Evolutionary conservation across 1,284 basidiomycete species (phyloP).

Genomic region (Tylopilus orsonianus): DNA sequence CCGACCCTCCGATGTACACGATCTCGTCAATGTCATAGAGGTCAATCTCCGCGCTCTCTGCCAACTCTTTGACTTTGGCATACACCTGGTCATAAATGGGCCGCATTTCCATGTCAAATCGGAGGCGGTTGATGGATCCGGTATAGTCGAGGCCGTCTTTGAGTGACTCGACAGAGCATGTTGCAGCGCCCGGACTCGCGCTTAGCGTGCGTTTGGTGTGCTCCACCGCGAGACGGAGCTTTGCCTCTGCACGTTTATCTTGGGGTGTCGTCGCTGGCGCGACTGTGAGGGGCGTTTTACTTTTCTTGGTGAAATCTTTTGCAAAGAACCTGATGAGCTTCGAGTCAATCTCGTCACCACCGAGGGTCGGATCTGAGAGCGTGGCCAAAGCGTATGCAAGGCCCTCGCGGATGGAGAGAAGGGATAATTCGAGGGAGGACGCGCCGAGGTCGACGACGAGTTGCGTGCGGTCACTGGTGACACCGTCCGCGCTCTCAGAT

Average conservation of each 20-base stretch:
- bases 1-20: constrained; percentile 87
- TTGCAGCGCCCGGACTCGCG: constrained; percentile 85
- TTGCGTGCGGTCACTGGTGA: constrained; percentile 59
- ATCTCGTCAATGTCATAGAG: constrained; percentile 86
- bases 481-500: constrained; percentile 45
- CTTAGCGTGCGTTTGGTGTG: constrained; percentile 93
- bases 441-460: constrained; percentile 73
- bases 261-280: constrained; percentile 55
- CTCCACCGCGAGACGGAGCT: constrained; percentile 90
- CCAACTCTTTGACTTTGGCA: constrained; percentile 60
- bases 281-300: constrained; percentile 73
- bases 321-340: constrained; percentile 90
- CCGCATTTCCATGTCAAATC: constrained; percentile 87
- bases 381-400: constrained; percentile 59
- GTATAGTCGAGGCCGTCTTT: constrained; percentile 95
- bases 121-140: constrained; percentile 88
- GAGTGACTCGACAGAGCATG: constrained; percentile 90
- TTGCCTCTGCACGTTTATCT: constrained; percentile 90
- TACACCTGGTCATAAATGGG: constrained; percentile 74
- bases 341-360: constrained; percentile 73
- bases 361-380: constrained; percentile 46
- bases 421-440: constrained; percentile 58
- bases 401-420: constrained; percentile 68
- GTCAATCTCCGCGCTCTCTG: constrained; percentile 67
- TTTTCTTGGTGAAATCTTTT: constrained; percentile 98